Evolutionary conservation across 768 basidiomycete species (phyloP).

Genomic region (Daedaleopsis sinensis): DNA sequence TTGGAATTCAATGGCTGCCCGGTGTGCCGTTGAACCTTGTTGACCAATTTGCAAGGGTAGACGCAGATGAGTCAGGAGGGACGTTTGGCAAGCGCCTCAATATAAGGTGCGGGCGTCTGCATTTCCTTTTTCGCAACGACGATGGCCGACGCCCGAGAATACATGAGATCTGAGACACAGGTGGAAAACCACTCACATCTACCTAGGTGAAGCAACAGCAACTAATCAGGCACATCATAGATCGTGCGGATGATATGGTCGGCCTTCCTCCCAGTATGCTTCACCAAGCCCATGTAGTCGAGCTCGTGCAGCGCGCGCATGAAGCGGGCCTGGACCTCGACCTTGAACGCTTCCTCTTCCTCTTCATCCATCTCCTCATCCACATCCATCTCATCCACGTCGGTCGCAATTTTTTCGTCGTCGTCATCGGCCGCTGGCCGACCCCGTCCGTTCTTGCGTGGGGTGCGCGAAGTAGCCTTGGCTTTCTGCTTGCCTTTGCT

Average conservation of each 20-base stretch:
- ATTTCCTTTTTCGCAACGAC: neutral
- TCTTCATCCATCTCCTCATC: constrained; percentile 27
- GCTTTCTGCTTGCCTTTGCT: neutral
- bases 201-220: neutral
- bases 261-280: constrained; percentile 75
- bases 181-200: no score
- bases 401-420: constrained; percentile 28
- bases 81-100: neutral
- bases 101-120: neutral
- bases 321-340: constrained; percentile 77
- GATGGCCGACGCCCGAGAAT: neutral
- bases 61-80: neutral
- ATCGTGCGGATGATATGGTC: constrained; percentile 76
- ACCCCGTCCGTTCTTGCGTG: neutral
- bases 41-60: no score
- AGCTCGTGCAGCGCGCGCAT: constrained; percentile 80
- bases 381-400: neutral
- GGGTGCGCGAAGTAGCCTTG: neutral
- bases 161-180: no score
- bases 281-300: constrained; percentile 78
- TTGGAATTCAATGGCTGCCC: no score
- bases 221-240: constrained; percentile 49
- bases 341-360: constrained; percentile 54
- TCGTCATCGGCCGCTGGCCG: constrained; percentile 28
- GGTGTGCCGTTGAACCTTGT: no score